Percentiles rank a stretch among this genome's conserved stretches.
Conservation (phyloP, 805 yeast genomes). For the Clavispora vitiphila region DNA sequence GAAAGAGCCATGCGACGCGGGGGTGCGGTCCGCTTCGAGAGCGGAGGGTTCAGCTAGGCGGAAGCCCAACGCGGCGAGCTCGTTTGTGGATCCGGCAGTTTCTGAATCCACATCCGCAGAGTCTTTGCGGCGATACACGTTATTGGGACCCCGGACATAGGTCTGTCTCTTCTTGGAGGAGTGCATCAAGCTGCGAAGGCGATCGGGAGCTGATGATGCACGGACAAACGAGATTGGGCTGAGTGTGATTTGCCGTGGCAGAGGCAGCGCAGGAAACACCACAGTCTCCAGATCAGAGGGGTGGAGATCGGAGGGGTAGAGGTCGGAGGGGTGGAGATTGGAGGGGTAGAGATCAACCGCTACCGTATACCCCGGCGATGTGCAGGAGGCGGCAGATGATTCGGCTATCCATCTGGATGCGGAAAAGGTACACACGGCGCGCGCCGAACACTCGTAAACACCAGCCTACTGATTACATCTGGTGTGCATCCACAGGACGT, state of each 20-base stretch:
- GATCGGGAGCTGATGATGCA: too few species aligned
- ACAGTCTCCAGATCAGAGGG: too few species aligned
- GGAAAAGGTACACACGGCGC: not conserved
- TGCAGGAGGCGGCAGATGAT: not conserved
- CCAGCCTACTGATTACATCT: not conserved
- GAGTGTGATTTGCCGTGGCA: too few species aligned
- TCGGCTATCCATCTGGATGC: not conserved
- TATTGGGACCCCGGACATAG: slow-evolving; percentile 10
- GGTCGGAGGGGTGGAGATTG: too few species aligned
- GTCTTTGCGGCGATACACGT: slow-evolving; percentile 6
- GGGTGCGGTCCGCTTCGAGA: too few species aligned
- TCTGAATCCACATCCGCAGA: not conserved
- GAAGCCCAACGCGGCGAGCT: slow-evolving; percentile 28
- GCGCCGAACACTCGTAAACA: not conserved
- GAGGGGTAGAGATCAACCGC: not conserved
- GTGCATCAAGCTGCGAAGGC: too few species aligned
- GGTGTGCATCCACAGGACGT: too few species aligned
- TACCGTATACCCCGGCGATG: not conserved
- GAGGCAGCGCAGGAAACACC: too few species aligned
- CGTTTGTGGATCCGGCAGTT: slow-evolving; percentile 13
- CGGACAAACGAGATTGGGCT: too few species aligned
- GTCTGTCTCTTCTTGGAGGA: slow-evolving; percentile 4
- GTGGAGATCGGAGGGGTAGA: too few species aligned
- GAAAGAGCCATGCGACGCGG: too few species aligned
- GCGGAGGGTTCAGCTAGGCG: not conserved